phyloP scores from a whole-genome alignment of 768 basidiomycete species.

The Podaxis sp. region DNA sequence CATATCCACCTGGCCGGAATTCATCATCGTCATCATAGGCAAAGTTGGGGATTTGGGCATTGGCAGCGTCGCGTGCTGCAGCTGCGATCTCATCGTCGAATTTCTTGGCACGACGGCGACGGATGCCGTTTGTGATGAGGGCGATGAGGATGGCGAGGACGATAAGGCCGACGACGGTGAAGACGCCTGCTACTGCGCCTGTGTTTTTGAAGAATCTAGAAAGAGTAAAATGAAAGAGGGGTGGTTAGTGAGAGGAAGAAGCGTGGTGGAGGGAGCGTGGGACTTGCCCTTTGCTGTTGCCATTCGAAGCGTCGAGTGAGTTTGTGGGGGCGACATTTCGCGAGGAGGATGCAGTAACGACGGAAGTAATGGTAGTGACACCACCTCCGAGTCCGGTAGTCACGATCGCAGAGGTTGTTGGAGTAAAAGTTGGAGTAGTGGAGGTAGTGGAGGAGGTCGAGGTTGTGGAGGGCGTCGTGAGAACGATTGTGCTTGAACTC shows the following conservation, averaged over 20 bases:
- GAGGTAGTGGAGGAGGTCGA: slow-evolving; percentile 15
- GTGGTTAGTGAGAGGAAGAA: slow-evolving; percentile 2
- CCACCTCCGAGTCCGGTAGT: slow-evolving; percentile 2
- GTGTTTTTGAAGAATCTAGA: slow-evolving; percentile 70
- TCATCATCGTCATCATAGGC: slow-evolving; percentile 57
- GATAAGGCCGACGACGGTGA: slow-evolving; percentile 69
- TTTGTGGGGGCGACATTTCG: slow-evolving; percentile 6
- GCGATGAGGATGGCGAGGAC: slow-evolving; percentile 50
- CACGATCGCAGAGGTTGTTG: slow-evolving; percentile 9
- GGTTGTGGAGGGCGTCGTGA: slow-evolving; percentile 12
- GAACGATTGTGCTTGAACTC: slow-evolving; percentile 9
- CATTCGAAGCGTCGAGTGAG: neutral
- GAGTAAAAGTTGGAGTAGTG: slow-evolving; percentile 12
- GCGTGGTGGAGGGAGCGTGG: slow-evolving; percentile 8
- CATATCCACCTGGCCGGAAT: slow-evolving; percentile 25
- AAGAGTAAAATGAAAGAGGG: slow-evolving; percentile 8
- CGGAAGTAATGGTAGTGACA: slow-evolving; percentile 23
- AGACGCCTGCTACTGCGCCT: slow-evolving; percentile 71
- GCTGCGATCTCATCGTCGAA: slow-evolving; percentile 77
- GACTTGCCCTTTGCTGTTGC: slow-evolving; percentile 7
- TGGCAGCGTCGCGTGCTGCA: slow-evolving; percentile 65
- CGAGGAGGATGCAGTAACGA: slow-evolving; percentile 15
- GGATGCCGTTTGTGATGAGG: slow-evolving; percentile 49
- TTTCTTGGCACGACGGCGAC: slow-evolving; percentile 60
- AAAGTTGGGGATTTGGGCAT: slow-evolving; percentile 46